Evolutionary conservation across 2,329 filamentous ascomycete genomes (phyloP).

Genomic region (Plectosphaerella plurivora): DNA sequence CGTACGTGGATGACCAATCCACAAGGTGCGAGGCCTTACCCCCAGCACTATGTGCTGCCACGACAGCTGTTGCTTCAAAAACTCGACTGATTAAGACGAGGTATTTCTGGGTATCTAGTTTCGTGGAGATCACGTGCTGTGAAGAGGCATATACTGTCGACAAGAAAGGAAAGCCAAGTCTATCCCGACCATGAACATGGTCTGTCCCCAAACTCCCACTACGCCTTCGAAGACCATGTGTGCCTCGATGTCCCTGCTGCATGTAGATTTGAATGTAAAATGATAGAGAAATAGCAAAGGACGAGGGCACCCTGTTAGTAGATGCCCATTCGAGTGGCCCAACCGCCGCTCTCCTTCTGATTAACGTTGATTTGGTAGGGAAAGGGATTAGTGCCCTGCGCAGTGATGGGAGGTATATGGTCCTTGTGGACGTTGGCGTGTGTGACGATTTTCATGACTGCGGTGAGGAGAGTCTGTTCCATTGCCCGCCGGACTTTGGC

Average conservation of each 20-base stretch:
- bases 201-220: neutral
- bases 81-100: too few species aligned
- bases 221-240: neutral
- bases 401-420: conserved; percentile 95
- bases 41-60: too few species aligned
- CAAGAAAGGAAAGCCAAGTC: too few species aligned
- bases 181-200: too few species aligned
- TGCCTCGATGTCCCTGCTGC: too few species aligned
- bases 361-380: conserved; percentile 91
- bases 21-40: too few species aligned
- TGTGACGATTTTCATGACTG: conserved; percentile 83
- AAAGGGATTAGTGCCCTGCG: conserved; percentile 89
- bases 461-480: conserved; percentile 82
- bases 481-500: conserved; percentile 86
- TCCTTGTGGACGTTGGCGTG: conserved; percentile 87
- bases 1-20: too few species aligned
- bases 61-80: too few species aligned
- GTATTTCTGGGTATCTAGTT: too few species aligned
- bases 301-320: conserved; percentile 39
- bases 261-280: too few species aligned
- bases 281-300: neutral
- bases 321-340: conserved; percentile 75
- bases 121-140: too few species aligned
- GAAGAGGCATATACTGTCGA: too few species aligned
- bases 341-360: conserved; percentile 70